Conservation (phyloP, 768 basidiomycete species). For the Leccinum incarnatum region DNA sequence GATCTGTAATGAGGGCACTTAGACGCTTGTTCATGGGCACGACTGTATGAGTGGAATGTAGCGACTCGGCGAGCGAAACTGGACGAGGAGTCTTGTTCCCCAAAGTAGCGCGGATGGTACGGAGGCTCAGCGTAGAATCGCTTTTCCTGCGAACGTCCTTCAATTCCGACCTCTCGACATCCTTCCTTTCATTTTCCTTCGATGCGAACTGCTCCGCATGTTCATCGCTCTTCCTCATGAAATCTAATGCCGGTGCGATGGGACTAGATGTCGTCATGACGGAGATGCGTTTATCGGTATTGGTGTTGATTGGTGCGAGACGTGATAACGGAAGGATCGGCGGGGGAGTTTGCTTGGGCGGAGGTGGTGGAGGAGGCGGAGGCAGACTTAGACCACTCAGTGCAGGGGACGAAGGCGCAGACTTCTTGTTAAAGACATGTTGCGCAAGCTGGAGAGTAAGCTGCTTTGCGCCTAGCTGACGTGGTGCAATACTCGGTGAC, state of each 20-base stretch:
- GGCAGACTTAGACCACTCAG: slow-evolving; percentile 30
- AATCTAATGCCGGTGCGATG: slow-evolving; percentile 57
- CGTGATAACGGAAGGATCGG: slow-evolving; percentile 20
- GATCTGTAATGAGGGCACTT: slow-evolving; percentile 65
- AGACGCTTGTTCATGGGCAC: slow-evolving; percentile 64
- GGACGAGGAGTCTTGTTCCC: slow-evolving; percentile 59
- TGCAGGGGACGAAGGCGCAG: slow-evolving; percentile 32
- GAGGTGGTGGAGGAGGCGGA: slow-evolving; percentile 36
- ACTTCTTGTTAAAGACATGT: slow-evolving; percentile 44
- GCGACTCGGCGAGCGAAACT: slow-evolving; percentile 74
- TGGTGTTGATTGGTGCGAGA: slow-evolving; percentile 21
- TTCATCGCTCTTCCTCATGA: slow-evolving; percentile 44
- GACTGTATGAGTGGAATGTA: slow-evolving; percentile 71
- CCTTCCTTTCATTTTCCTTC: slow-evolving; percentile 30
- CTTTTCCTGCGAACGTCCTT: slow-evolving; percentile 81
- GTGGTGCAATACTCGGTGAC: slow-evolving; percentile 11
- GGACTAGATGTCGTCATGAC: slow-evolving; percentile 53
- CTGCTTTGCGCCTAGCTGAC: slow-evolving; percentile 32
- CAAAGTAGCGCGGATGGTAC: slow-evolving; percentile 60
- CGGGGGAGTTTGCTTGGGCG: slow-evolving; percentile 36
- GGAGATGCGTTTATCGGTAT: slow-evolving; percentile 43
- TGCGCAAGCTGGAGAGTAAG: slow-evolving; percentile 44
- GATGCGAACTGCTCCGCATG: slow-evolving; percentile 18
- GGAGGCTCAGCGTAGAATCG: slow-evolving; percentile 77
- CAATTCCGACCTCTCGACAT: slow-evolving; percentile 36